These are phyloP conservation scores for Thamnidium elegans DNA, from an alignment of 192 early-diverging fungal genomes.

Conservation along the genomic window DNA sequence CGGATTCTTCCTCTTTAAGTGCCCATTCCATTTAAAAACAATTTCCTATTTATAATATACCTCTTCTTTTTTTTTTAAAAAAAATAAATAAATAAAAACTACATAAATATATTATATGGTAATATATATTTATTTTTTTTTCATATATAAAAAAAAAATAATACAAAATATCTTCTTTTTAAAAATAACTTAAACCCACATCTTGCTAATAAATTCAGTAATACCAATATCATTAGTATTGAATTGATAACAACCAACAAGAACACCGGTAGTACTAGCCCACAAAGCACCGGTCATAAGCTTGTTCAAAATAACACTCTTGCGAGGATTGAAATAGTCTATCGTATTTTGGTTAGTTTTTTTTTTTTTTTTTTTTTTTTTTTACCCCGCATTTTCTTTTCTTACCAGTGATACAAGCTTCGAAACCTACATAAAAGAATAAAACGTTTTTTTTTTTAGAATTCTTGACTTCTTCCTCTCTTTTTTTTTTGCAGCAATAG, in stretches of 20 bases:
- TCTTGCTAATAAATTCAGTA: conserved; percentile 78
- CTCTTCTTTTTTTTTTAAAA: not conserved
- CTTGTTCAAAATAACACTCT: conserved; percentile 57
- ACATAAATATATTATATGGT: not conserved
- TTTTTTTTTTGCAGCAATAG: conserved; percentile 26
- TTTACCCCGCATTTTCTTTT: conserved; percentile 15
- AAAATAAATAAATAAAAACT: not conserved
- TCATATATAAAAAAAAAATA: too few species aligned
- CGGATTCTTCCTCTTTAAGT: conserved; percentile 1
- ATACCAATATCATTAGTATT: conserved; percentile 96
- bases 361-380: too few species aligned
- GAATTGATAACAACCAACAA: conserved; percentile 90
- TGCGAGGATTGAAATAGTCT: conserved; percentile 83
- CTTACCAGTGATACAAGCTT: conserved; percentile 37
- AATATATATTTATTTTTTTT: not conserved
- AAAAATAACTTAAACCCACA: conserved; percentile 62
- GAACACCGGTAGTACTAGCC: conserved; percentile 62
- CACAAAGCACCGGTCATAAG: conserved; percentile 65
- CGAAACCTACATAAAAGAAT: conserved; percentile 27
- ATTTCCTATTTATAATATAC: not conserved
- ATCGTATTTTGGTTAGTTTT: conserved; percentile 11
- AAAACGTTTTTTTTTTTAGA: not conserved
- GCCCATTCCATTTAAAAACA: too few species aligned
- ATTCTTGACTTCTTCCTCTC: not conserved
- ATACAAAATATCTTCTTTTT: too few species aligned